phyloP scores from a whole-genome alignment of 1,284 basidiomycete genomes.

The Cryptococcus sp. region DNA sequence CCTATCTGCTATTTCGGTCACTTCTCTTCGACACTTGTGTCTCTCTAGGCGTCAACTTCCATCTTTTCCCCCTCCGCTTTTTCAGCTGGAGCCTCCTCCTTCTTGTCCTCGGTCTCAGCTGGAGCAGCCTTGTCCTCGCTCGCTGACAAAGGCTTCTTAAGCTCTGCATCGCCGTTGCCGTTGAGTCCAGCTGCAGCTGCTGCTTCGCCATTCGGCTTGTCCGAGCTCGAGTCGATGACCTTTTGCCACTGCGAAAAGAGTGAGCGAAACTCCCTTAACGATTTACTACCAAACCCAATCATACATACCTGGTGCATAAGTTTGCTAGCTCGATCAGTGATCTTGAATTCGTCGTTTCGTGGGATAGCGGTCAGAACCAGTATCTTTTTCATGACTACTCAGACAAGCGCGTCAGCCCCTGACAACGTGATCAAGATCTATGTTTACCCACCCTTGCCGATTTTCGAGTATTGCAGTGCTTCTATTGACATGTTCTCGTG shows the following conservation, averaged over 20 bases:
- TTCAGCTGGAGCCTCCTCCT: conserved; percentile 7
- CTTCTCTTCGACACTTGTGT: too few species aligned
- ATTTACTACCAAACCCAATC: not conserved
- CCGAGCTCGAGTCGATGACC: conserved; percentile 28
- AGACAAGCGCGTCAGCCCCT: not conserved
- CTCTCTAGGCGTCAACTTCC: conserved; percentile 20
- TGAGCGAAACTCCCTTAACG: not conserved
- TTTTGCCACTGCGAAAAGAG: conserved; percentile 24
- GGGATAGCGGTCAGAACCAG: conserved; percentile 71
- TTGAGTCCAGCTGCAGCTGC: conserved; percentile 55
- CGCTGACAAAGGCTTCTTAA: conserved; percentile 48
- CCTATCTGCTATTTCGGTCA: too few species aligned
- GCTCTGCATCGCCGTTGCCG: conserved; percentile 72
- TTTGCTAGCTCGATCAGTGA: conserved; percentile 67
- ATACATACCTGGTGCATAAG: conserved; percentile 53
- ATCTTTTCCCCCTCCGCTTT: conserved; percentile 17
- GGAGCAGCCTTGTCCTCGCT: conserved; percentile 22
- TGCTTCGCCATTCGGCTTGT: conserved; percentile 22
- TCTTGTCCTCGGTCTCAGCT: conserved; percentile 21
- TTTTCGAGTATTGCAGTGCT: conserved; percentile 90
- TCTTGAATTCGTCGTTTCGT: conserved; percentile 79
- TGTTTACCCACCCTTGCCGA: conserved; percentile 67
- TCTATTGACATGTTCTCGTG: conserved; percentile 81
- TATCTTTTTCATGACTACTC: conserved; percentile 86
- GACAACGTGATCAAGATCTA: not conserved